Evolutionary conservation across 176 grass and related monocot species (phyloP), one percentile per base, ranked within the genome.

Genomic region (Ananas comosus): DNA sequence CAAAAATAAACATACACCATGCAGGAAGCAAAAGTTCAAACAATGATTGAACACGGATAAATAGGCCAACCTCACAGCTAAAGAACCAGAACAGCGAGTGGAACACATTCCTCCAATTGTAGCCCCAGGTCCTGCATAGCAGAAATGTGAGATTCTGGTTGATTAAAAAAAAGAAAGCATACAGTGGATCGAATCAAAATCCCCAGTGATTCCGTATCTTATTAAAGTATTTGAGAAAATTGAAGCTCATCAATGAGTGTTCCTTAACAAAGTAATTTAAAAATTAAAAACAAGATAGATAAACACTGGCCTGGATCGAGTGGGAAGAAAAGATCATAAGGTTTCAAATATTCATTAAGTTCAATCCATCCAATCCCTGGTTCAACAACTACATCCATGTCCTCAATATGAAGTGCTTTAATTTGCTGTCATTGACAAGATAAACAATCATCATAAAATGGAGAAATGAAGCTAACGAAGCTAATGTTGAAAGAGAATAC

Each of bases 71-170:
- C 93, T 97, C 66, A 92, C 89, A 90, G 93, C 93, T 73, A 97
- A 87, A 73, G 93, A 97, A 81, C 93, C 93, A 78, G 93, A 97
- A 73, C 89, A 97, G 42, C 86, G 84, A 23, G 93, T 97, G 71
- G 93, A 86, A 78, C 89, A 92, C 93, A 97, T 97, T 82, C 93
- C 93, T 64, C 93, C 93, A 69, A 92, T 92, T 51, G 93, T 92
- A 56, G 93, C 93, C 50, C 93, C 93, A 75, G 93, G 93, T 13
- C 93, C 93, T 97, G 84, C 73, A 24, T 24, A 89, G 73, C 74
- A 53, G 66, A 82, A 72, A 64, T 70, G 56, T 49, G 54, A 52
- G 49, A 76, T 22, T 80, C 75, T 13, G 75, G 58, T 16, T 24
- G 23, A 24, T 24, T 24, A 24, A 24, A 24, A 24, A 24, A 24